Conservation (phyloP, 2,329 filamentous ascomycete species). For the Aspergillus fischeri region DNA sequence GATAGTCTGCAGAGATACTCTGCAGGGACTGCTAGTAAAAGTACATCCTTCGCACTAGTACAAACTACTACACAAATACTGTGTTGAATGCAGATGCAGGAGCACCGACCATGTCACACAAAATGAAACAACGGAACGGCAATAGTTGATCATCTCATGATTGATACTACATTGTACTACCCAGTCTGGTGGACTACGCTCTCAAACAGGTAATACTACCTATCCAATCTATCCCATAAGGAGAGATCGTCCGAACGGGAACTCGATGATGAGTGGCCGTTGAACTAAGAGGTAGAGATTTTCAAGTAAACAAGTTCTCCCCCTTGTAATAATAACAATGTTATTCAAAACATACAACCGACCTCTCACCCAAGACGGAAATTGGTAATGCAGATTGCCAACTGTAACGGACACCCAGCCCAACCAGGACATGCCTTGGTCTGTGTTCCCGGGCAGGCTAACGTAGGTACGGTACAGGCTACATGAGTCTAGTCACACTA, state of each 20-base stretch:
- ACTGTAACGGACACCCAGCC: background rate
- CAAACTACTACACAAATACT: background rate
- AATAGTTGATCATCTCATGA: background rate
- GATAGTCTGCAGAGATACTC: background rate
- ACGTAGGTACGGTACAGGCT: background rate
- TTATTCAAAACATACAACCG: background rate
- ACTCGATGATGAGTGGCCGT: background rate
- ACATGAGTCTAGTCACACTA: background rate
- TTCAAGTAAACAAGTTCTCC: background rate
- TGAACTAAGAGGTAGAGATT: background rate
- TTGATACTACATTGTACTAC: background rate
- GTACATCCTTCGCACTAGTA: background rate
- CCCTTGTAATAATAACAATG: background rate
- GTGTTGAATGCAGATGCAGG: background rate
- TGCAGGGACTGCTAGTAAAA: background rate
- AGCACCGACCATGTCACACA: background rate
- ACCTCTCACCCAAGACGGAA: background rate
- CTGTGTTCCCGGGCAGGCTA: background rate
- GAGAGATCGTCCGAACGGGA: background rate
- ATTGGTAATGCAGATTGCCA: background rate
- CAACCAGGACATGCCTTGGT: background rate
- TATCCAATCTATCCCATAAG: background rate
- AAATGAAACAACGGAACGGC: background rate
- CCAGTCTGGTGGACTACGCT: no score
- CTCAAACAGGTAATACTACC: background rate